Percentiles rank a stretch among this genome's conserved stretches.
These are phyloP conservation scores for Populus nigra DNA, from an alignment of 345 rosid genomes.

Conservation along the genomic window DNA sequence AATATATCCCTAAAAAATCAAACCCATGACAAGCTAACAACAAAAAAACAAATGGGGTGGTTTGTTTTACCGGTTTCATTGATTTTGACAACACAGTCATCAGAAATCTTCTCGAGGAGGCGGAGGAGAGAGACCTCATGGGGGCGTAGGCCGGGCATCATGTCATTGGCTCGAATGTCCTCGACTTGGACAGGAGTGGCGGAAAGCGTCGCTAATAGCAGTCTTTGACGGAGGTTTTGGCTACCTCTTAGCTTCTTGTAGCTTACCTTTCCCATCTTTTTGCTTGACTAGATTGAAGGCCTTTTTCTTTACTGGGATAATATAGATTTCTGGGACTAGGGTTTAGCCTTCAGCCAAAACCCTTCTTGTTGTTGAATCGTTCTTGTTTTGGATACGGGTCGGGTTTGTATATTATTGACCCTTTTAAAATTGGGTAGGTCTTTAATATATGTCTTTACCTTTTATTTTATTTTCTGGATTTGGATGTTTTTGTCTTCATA, in stretches of 20 bases:
- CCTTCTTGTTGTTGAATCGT: neutral
- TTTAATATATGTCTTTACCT: no score
- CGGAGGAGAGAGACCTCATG: constrained; percentile 81
- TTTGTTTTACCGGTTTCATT: constrained; percentile 64
- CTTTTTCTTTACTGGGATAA: neutral
- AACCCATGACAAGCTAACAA: neutral
- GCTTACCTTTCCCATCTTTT: constrained; percentile 52
- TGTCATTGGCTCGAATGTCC: constrained; percentile 65
- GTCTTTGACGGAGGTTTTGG: constrained; percentile 67
- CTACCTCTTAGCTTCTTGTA: constrained; percentile 73
- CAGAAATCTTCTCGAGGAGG: constrained; percentile 64
- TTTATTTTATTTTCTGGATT: no score
- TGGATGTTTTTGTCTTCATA: no score
- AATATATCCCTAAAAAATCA: neutral
- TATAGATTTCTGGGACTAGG: neutral
- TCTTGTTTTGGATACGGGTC: neutral
- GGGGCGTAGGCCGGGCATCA: constrained; percentile 69
- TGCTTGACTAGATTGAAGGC: neutral
- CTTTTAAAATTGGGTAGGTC: neutral
- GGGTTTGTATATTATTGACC: neutral
- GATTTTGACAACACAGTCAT: constrained; percentile 63
- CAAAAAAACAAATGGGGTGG: neutral
- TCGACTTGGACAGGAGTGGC: constrained; percentile 56
- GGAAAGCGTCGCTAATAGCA: constrained; percentile 69
- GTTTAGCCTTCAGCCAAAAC: neutral